phyloP scores from a whole-genome alignment of 352 stramenopile species.

The Plasmopara viticola region DNA sequence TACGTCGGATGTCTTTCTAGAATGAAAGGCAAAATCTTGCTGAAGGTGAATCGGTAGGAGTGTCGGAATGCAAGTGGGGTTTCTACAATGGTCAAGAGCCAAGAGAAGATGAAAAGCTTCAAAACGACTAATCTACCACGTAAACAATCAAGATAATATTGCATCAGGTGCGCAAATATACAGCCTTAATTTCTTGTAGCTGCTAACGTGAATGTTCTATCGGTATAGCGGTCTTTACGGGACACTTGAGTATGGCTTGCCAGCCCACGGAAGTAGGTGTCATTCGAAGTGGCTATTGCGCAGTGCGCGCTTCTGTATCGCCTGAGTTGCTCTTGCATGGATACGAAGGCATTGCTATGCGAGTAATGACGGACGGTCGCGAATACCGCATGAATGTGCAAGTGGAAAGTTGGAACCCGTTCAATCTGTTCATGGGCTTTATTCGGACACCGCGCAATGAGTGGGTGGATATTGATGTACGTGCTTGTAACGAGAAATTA shows the following conservation, averaged over 20 bases:
- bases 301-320: conserved; percentile 57
- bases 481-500: conserved; percentile 1
- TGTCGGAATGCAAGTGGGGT: conserved; percentile 66
- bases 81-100: conserved; percentile 35
- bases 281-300: conserved; percentile 81
- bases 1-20: conserved; percentile 9
- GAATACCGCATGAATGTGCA: conserved; percentile 83
- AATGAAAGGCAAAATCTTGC: conserved; percentile 1
- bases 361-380: conserved; percentile 80
- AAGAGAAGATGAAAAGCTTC: conserved; percentile 13
- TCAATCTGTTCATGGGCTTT: conserved; percentile 86
- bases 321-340: conserved; percentile 55
- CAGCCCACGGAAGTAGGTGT: conserved; percentile 73
- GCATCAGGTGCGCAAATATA: conserved; percentile 30
- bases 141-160: conserved; percentile 50
- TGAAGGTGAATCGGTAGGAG: conserved; percentile 19
- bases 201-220: not conserved
- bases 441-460: conserved; percentile 72
- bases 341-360: conserved; percentile 81
- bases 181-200: not conserved
- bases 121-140: conserved; percentile 29
- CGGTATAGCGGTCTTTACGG: conserved; percentile 63
- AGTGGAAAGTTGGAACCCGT: conserved; percentile 83
- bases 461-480: conserved; percentile 78
- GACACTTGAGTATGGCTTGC: conserved; percentile 60